phyloP scores from a whole-genome alignment of 106 monocot species.

The Dendrobium catenatum region DNA sequence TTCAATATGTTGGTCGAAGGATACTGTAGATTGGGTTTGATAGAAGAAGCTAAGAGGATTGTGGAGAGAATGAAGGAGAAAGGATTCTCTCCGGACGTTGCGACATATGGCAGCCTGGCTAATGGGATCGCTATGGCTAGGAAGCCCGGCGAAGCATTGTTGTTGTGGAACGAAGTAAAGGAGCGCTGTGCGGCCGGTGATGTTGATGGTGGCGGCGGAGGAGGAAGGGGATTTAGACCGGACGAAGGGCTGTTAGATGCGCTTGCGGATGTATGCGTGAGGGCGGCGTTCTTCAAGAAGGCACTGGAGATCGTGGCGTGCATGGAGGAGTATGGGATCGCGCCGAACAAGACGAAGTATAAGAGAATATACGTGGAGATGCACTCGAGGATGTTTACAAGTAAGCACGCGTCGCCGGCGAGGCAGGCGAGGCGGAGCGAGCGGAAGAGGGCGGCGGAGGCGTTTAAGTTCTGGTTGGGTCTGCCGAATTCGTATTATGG shows the following conservation, averaged over 20 bases:
- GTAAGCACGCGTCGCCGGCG: slow-evolving; percentile 90
- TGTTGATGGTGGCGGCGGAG: not conserved
- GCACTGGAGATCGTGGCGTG: slow-evolving; percentile 89
- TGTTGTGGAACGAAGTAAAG: slow-evolving; percentile 91
- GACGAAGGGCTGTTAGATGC: slow-evolving; percentile 79
- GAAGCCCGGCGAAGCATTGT: slow-evolving; percentile 78
- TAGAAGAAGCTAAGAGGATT: slow-evolving; percentile 62
- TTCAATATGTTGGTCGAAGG: slow-evolving; percentile 91
- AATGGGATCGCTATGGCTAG: slow-evolving; percentile 70
- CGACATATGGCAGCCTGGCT: slow-evolving; percentile 85
- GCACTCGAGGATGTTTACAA: slow-evolving; percentile 97
- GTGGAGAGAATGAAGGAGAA: slow-evolving; percentile 72
- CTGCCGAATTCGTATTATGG: slow-evolving; percentile 90
- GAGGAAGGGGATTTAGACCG: slow-evolving; percentile 25
- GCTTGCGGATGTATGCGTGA: slow-evolving; percentile 79
- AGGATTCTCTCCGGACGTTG: slow-evolving; percentile 62
- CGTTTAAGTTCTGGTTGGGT: slow-evolving; percentile 97
- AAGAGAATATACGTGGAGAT: slow-evolving; percentile 92
- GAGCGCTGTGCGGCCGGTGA: slow-evolving; percentile 30
- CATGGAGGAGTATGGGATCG: slow-evolving; percentile 93
- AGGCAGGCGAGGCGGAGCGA: slow-evolving; percentile 79
- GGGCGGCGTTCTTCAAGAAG: slow-evolving; percentile 85
- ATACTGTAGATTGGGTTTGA: slow-evolving; percentile 67
- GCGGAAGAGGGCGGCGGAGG: slow-evolving; percentile 87
- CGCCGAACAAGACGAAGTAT: slow-evolving; percentile 88